A percentile compares a stretch with the other conserved stretches of the same genome.
phyloP scores from a whole-genome alignment of 257 asterid genomes.

The Nicotiana obtusifolia region DNA sequence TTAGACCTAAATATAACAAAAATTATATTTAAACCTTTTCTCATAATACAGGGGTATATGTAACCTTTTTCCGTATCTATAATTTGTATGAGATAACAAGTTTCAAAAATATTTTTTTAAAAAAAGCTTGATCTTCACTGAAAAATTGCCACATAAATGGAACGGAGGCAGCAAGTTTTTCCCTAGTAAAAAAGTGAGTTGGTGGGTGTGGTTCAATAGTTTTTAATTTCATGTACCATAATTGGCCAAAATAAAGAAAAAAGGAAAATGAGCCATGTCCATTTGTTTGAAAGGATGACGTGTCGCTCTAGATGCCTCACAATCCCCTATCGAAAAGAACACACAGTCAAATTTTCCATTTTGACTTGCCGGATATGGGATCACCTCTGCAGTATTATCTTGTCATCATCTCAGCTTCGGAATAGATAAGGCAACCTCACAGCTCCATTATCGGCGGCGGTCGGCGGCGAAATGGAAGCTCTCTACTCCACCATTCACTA shows the following conservation, averaged over 20 bases:
- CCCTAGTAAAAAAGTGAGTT: not conserved
- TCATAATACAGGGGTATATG: too few relatives aligned
- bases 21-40: too few relatives aligned
- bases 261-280: too few relatives aligned
- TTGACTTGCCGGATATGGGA: not conserved
- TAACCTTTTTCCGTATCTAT: too few relatives aligned
- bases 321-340: not conserved
- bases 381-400: not conserved
- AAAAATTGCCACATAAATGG: too few relatives aligned
- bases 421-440: not conserved
- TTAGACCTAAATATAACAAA: too few relatives aligned
- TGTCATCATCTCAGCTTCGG: not conserved
- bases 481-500: constrained; percentile 36
- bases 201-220: not conserved
- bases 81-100: too few relatives aligned
- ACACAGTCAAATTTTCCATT: not conserved
- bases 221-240: not conserved
- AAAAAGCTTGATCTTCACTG: too few relatives aligned
- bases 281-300: not conserved
- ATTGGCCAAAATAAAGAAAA: not conserved
- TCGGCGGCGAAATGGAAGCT: constrained; percentile 26
- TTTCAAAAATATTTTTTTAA: too few relatives aligned
- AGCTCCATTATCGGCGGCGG: not conserved
- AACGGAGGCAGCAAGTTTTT: too few relatives aligned
- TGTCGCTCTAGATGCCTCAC: not conserved